Percentiles rank a stretch among this genome's conserved stretches.
These are phyloP conservation scores for Allomyces arbusculus DNA, from an alignment of 192 early-diverging fungal genomes.

Conservation along the genomic window DNA sequence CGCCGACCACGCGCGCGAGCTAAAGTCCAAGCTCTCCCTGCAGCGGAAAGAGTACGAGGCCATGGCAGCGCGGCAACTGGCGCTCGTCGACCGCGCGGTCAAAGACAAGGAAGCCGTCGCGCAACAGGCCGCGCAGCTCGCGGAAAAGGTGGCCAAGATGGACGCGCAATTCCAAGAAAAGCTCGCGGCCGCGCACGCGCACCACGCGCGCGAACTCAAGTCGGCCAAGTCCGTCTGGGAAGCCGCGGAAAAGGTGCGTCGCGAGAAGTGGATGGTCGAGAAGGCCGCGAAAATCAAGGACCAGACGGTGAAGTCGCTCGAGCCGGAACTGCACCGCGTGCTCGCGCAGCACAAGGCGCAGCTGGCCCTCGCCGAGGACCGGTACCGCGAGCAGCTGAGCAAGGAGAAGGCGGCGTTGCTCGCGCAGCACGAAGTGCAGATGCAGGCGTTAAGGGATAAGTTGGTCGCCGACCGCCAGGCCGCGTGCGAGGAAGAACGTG, in stretches of 20 bases:
- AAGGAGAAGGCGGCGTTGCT: conserved; percentile 20
- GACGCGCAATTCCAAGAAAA: conserved; percentile 26
- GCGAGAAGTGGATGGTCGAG: conserved; percentile 42
- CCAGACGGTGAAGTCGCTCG: conserved; percentile 33
- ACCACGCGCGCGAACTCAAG: conserved; percentile 21
- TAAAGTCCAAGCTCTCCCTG: conserved; percentile 31
- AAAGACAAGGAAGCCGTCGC: conserved; percentile 34
- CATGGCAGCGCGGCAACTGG: conserved; percentile 29
- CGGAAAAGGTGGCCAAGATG: conserved; percentile 25
- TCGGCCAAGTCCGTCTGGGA: conserved; percentile 32
- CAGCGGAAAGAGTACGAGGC: conserved; percentile 40
- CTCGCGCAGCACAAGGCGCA: conserved; percentile 37
- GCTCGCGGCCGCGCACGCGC: conserved; percentile 18
- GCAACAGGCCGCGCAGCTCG: conserved; percentile 22
- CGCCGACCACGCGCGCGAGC: conserved; percentile 7
- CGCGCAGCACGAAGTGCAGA: conserved; percentile 26
- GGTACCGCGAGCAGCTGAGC: conserved; percentile 17
- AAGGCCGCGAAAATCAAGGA: conserved; percentile 38
- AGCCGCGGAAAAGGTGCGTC: conserved; percentile 31
- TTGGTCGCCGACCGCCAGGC: conserved; percentile 21
- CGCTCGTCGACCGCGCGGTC: conserved; percentile 34
- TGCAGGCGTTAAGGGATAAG: conserved; percentile 26
- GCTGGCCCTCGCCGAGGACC: conserved; percentile 29
- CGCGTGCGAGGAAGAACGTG: conserved; percentile 36
- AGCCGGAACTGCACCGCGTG: conserved; percentile 38